Evolutionary conservation across 129 eudicot genomes (phyloP).

Genomic region (Apium graveolens): DNA sequence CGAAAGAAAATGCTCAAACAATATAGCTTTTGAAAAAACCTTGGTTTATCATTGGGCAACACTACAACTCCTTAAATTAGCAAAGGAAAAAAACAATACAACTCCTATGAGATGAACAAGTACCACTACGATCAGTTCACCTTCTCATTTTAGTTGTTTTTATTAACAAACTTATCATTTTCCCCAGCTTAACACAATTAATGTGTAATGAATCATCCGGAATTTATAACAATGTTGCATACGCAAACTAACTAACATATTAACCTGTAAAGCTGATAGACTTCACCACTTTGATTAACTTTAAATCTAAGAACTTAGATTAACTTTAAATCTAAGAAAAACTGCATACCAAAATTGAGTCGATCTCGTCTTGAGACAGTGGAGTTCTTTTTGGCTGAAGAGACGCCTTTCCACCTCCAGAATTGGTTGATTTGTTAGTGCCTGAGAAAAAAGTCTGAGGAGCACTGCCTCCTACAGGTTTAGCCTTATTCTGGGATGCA

Average conservation of each 20-base stretch:
- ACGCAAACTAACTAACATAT: neutral
- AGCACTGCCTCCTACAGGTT: conserved; percentile 35
- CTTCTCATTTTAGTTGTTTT: neutral
- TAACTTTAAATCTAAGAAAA: neutral
- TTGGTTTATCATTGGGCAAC: neutral
- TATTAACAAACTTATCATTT: neutral
- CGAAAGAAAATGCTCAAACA: neutral
- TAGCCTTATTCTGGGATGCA: conserved; percentile 31
- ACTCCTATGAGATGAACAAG: neutral
- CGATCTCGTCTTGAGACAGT: conserved; percentile 81
- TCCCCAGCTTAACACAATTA: neutral
- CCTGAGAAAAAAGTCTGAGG: conserved; percentile 51
- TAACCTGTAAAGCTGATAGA: neutral
- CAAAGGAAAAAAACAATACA: neutral
- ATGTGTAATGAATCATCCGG: neutral
- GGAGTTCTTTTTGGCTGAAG: conserved; percentile 95
- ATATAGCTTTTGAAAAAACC: no score
- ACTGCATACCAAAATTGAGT: conserved; percentile 60
- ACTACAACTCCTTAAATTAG: no score
- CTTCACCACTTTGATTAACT: neutral
- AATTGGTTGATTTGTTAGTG: conserved; percentile 38
- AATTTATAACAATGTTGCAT: neutral
- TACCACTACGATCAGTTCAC: neutral
- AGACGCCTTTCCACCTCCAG: conserved; percentile 75
- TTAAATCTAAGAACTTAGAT: neutral